Base-by-base conservation (phyloP, 2,329 filamentous ascomycete species). In the Diaporthe vexans region DNA sequence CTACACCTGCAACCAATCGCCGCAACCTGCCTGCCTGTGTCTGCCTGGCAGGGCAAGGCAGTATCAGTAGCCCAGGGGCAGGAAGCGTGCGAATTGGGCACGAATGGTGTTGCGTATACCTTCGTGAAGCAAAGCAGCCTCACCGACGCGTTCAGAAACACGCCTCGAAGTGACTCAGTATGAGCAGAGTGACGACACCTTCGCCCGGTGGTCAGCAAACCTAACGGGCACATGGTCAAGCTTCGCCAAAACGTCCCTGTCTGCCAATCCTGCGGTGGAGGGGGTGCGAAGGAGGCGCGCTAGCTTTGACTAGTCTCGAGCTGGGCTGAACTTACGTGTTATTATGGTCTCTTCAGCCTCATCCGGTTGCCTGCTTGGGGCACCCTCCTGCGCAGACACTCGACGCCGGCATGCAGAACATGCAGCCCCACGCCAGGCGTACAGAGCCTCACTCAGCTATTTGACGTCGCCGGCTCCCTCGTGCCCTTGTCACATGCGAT, bases 301-400 rank as follows among this genome's bases (percentile, higher is more conserved):
- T 68, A 68, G 63, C 48, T 37, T 37, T 33, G 63, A 35, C 63
- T 68, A 54, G 48, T 21, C n/a, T 26, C 17, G 46, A 40, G n/a
- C 21, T 68, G 63, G 63, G 52, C 33, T 54, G 63, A 68, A 68
- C 63, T 68, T 68, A 68, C 63, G 46, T 68, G 33, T 54, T 68
- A 54, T 54, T 68, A 54, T 68, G 21, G 63, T 40, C 33, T 11
- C 63, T 54, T 68, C 63, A 68, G 63, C 63, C 63, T 68, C 63
- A 54, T 54, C 63, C 63, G 48, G 48, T 68, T 68, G 63, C 63
- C 63, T 68, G 63, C 63, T 68, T 40, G 59, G 48, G 46, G 13
- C 46, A 68, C 63, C 63, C 63, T 54, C 63, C 48, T 68, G 13
- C 63, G 21, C 48, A 24, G n/a, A 54, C 63, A 67, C 63, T 13